Evolutionary conservation across 768 basidiomycete genomes (phyloP), one percentile per base, ranked within the genome.

Genomic region (Lactarius vividus): DNA sequence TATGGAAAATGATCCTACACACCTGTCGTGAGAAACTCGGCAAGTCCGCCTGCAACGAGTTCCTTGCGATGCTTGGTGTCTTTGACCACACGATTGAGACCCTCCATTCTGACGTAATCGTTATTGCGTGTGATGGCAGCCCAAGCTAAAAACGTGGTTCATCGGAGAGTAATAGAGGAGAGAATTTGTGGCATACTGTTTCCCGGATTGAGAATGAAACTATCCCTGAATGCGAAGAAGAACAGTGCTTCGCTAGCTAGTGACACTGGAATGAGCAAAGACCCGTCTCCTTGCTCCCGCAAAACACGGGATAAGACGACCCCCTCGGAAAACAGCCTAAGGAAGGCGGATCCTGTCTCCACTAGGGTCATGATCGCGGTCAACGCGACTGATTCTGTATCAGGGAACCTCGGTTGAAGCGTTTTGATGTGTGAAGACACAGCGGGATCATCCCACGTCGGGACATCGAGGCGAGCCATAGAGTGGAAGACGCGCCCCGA

Each of bases 381-480:
- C 84, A 88, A 91, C 7, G 86, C 86, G 53, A 88, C 79, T 56
- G 79, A 82, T 4, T 77, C 57, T 37, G 53, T 64, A 74, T 53
- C 68, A 18, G 40, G 16, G 0, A 1, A 6, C 77, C 59, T 76
- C 75, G 80, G 73, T 61, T 15, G 77, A 20, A 82, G 79, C 35
- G 82, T 74, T 61, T 88, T 84, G 26, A 92, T 77, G 68, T 90
- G 89, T 29, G 83, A 78, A 69, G 87, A 85, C 8, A 91, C 79
- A 9, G 82, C 80, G 10, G 87, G 80, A 73, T 91, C 88, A 61
- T 87, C 83, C 67, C 84, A 92, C 0, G 91, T 91, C 2, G 90
- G 89, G 2, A 91, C 80, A 73, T 93, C 91, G 44, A 93, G 81
- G 10, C 91, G 83, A 29, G 84, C 84, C 73, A 88, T 82, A 11